Conservation (phyloP, 345 rosid species). For the Hypericum androsaemum region DNA sequence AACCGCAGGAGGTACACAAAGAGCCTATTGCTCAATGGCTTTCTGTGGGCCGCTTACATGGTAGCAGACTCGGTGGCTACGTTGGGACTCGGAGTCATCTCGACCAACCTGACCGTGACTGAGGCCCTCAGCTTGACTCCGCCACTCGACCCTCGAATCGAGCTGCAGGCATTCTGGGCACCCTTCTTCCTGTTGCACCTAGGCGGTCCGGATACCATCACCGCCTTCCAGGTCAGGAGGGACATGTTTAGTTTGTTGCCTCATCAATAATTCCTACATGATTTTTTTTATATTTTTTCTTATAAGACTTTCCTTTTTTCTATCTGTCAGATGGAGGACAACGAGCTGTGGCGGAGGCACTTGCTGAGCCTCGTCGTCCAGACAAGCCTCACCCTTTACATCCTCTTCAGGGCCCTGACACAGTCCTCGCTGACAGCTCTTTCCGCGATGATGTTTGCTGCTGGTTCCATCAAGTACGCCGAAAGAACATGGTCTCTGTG, state of each 20-base stretch:
- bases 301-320: too few species aligned
- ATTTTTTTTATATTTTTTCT: too few species aligned
- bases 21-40: not conserved
- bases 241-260: too few species aligned
- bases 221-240: conserved; percentile 11
- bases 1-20: conserved; percentile 7
- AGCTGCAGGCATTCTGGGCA: conserved; percentile 20
- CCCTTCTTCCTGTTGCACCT: conserved; percentile 27
- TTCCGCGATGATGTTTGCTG: conserved; percentile 19
- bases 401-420: conserved; percentile 21
- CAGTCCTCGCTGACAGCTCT: conserved; percentile 12
- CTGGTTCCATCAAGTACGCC: conserved; percentile 32
- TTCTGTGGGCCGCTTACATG: conserved; percentile 20
- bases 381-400: conserved; percentile 18
- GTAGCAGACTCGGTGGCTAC: conserved; percentile 22
- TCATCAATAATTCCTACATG: too few species aligned
- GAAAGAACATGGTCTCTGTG: conserved; percentile 33
- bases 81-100: conserved; percentile 20
- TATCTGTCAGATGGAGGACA: conserved; percentile 19
- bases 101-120: not conserved
- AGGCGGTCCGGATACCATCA: conserved; percentile 22
- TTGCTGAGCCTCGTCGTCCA: conserved; percentile 12
- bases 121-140: not conserved
- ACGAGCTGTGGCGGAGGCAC: conserved; percentile 28
- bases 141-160: not conserved